Conservation (phyloP, 2,329 filamentous ascomycete species). For the Fusarium napiforme region DNA sequence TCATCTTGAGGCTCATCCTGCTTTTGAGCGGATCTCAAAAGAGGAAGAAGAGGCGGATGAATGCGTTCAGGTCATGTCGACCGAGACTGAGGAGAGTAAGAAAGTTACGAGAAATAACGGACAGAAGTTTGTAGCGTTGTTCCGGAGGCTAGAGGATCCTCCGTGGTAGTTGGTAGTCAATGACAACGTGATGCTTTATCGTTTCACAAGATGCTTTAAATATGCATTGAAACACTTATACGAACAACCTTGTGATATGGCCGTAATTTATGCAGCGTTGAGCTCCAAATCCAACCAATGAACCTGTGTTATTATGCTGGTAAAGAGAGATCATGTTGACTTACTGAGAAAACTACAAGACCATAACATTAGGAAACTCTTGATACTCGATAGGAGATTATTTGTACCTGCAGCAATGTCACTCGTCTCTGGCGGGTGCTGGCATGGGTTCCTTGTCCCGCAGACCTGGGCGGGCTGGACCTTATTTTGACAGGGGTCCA, state of each 20-base stretch:
- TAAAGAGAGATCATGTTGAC: not conserved
- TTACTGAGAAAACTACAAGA: too few relatives aligned
- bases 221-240: not conserved
- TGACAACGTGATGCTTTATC: not conserved
- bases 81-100: slow-evolving; percentile 95
- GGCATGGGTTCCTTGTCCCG: slow-evolving; percentile 34
- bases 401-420: slow-evolving; percentile 15
- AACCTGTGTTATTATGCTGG: not conserved
- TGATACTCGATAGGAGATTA: not conserved
- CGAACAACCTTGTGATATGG: not conserved
- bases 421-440: slow-evolving; percentile 6
- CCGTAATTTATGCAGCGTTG: not conserved
- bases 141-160: slow-evolving; percentile 82
- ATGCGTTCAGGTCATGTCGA: slow-evolving; percentile 78
- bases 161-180: slow-evolving; percentile 68
- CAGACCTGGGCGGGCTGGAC: not conserved
- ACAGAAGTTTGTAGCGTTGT: slow-evolving; percentile 90
- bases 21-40: slow-evolving; percentile 79
- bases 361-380: not conserved
- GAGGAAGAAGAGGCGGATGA: slow-evolving; percentile 75
- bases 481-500: slow-evolving; percentile 34
- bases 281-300: not conserved
- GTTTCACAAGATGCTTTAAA: not conserved
- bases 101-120: slow-evolving; percentile 94
- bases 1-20: slow-evolving; percentile 81